Evolutionary conservation across 176 grass and related monocot species (phyloP).

Genomic region (Lolium perenne): DNA sequence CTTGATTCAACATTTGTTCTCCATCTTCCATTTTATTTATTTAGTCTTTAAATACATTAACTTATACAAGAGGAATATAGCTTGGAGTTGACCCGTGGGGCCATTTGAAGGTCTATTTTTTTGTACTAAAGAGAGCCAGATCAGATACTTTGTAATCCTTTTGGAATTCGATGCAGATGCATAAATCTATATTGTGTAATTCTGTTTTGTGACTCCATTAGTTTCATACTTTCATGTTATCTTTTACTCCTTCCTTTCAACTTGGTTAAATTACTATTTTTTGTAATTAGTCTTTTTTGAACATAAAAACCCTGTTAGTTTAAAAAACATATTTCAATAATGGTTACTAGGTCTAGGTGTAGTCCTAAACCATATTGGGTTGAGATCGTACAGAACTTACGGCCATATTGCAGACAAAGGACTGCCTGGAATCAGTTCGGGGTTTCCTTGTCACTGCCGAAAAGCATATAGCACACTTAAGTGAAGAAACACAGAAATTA

Average conservation of each 20-base stretch:
- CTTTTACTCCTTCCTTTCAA: not conserved
- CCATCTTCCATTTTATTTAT: slow-evolving; percentile 56
- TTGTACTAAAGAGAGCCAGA: slow-evolving; percentile 31
- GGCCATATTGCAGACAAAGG: not conserved
- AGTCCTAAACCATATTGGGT: not conserved
- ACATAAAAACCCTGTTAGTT: not conserved
- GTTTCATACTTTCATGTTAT: slow-evolving; percentile 4
- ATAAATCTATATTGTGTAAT: slow-evolving; percentile 30
- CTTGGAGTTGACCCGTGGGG: slow-evolving; percentile 28
- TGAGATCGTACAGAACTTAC: not conserved
- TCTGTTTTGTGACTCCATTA: slow-evolving; percentile 1
- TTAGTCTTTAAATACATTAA: slow-evolving; percentile 47
- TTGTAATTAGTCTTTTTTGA: no score
- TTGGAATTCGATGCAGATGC: slow-evolving; percentile 24
- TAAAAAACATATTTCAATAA: not conserved
- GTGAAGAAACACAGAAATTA: not conserved
- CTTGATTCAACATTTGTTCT: slow-evolving; percentile 51
- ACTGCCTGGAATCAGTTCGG: not conserved
- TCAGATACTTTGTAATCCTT: slow-evolving; percentile 43
- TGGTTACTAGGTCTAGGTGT: not conserved
- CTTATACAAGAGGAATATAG: slow-evolving; percentile 52
- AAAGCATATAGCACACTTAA: not conserved
- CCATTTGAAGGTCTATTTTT: slow-evolving; percentile 39
- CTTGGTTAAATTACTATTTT: not conserved
- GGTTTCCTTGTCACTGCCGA: not conserved